Evolutionary conservation across 768 basidiomycete species (phyloP).

Genomic region (Austroboletus eburneus): DNA sequence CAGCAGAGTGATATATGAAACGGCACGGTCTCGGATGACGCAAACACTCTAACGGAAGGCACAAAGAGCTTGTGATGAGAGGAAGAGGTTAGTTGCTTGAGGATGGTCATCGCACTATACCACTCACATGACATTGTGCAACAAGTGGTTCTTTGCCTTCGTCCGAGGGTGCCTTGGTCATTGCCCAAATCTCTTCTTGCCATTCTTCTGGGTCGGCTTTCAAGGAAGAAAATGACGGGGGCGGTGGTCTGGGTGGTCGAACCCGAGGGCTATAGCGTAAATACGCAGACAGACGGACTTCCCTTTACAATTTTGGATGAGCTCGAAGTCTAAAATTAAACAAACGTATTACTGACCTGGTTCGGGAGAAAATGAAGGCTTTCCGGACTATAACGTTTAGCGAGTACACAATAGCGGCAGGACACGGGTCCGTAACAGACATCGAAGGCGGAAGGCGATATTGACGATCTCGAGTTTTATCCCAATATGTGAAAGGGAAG

Average conservation of each 20-base stretch:
- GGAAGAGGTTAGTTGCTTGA: background rate
- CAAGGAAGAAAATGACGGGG: constrained; percentile 21
- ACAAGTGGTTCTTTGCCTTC: constrained; percentile 8
- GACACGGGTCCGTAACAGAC: constrained; percentile 22
- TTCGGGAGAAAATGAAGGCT: constrained; percentile 19
- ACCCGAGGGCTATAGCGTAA: constrained; percentile 27
- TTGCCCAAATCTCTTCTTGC: constrained; percentile 31
- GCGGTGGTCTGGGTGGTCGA: constrained; percentile 30
- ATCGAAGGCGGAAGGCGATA: constrained; percentile 31
- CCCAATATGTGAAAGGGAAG: constrained; percentile 27
- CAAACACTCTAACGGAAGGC: constrained; percentile 56
- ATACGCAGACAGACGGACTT: constrained; percentile 20
- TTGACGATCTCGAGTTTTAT: constrained; percentile 15
- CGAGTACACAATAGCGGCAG: constrained; percentile 22
- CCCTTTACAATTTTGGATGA: constrained; percentile 14
- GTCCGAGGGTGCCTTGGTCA: constrained; percentile 11
- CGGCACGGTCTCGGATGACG: constrained; percentile 52
- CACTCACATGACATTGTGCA: constrained; percentile 31
- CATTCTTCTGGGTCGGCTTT: constrained; percentile 31
- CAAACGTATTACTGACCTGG: constrained; percentile 15
- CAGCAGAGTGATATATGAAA: constrained; percentile 63
- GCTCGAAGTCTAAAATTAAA: background rate
- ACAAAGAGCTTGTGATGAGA: constrained; percentile 48
- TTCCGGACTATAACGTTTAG: constrained; percentile 25
- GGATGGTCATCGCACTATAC: background rate